Evolutionary conservation across 1,284 basidiomycete genomes (phyloP), one percentile per base, ranked within the genome.

Genomic region (Phylloboletellus chloephorus): DNA sequence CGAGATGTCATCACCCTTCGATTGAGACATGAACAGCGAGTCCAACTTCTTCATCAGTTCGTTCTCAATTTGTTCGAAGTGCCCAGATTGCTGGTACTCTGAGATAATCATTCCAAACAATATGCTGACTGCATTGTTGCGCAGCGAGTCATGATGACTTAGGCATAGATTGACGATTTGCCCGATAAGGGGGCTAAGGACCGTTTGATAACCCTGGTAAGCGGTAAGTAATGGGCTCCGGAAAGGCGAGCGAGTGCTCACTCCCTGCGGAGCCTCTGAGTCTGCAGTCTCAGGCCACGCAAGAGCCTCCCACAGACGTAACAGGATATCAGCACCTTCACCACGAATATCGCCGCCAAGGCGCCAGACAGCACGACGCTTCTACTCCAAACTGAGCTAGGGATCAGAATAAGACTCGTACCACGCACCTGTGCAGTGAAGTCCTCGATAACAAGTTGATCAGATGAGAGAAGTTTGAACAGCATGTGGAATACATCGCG

Each of bases 21-120:
- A 82, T 57, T 92, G 87, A 31, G 88, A 85, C 84, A 91, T 88
- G 69, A 93, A 89, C 33, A 94, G 63, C n/a, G 81, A 82, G 60
- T 98, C 94, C 29, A 98, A 71, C 52, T 91, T 88, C 57, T 83
- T 93, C 53, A 98, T 90, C n/a, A 98, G 75, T 63, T 96, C 93
- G 51, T 88, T 87, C 63, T 97, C 90, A 52, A 98, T 93, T 32
- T 78, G 78, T 48, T 87, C 82, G 55, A 92, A 91, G 59, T 88
- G 80, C 16, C 79, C 81, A 10, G 80, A 79, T 46, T 83, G 79
- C 35, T 89, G 79, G 58, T 87, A 88, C 60, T 97, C 92, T 5
- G 92, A 89, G 39, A 96, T 81, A 50, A 98, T 94, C 91, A 98
- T 97, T 54, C 88, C 89, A 64, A 88, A 95, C 16, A 98, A 74